phyloP scores from a whole-genome alignment of 176 grass and related monocot genomes.

The Areca catechu region DNA sequence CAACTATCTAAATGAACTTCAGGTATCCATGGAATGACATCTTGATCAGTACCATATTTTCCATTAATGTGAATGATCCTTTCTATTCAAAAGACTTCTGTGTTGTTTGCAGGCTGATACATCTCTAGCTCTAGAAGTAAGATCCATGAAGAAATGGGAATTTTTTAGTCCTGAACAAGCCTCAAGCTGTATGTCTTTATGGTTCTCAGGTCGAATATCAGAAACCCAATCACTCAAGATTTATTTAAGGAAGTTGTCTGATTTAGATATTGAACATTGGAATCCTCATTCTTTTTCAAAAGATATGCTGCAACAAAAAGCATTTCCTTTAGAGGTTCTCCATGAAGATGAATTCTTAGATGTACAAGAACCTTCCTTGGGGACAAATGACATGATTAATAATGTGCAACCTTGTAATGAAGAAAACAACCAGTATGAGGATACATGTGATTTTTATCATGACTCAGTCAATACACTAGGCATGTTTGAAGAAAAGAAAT shows the following conservation, averaged over 20 bases:
- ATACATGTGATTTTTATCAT: background rate
- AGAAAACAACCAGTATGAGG: conserved; percentile 4
- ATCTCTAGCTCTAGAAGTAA: conserved; percentile 66
- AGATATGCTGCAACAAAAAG: background rate
- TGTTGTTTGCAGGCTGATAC: conserved; percentile 48
- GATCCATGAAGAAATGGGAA: conserved; percentile 90
- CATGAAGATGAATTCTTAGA: conserved; percentile 26
- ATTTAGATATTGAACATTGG: conserved; percentile 8
- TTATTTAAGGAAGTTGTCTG: conserved; percentile 29
- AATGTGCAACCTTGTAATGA: conserved; percentile 2
- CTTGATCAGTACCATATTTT: too few species aligned
- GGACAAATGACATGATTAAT: background rate
- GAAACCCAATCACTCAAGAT: conserved; percentile 34
- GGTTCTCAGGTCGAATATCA: conserved; percentile 39
- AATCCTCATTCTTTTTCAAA: background rate
- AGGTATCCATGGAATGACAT: conserved; percentile 10
- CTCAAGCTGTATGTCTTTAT: conserved; percentile 29
- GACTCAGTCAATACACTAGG: background rate
- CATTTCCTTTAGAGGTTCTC: conserved; percentile 9
- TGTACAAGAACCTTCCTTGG: conserved; percentile 3
- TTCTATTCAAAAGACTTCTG: conserved; percentile 1
- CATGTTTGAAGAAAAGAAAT: background rate
- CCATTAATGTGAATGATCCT: background rate
- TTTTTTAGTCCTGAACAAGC: conserved; percentile 73
- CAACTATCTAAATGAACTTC: conserved; percentile 90